Evolutionary conservation across 1,284 basidiomycete genomes (phyloP), one percentile per base, ranked within the genome.

Genomic region (Hypsizygus ulmarius): DNA sequence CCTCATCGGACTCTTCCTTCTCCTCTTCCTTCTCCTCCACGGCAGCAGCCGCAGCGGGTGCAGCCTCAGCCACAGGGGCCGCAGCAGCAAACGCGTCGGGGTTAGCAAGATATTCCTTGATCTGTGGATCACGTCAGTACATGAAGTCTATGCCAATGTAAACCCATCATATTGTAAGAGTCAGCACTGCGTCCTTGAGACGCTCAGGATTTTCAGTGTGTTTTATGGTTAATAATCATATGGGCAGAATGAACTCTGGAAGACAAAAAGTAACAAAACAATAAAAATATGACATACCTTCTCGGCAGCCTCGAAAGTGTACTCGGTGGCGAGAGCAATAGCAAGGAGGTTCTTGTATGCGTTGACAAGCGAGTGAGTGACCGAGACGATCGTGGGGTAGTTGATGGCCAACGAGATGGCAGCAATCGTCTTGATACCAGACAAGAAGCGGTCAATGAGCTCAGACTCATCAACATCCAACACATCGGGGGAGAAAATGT

Each of bases 331-430:
- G 57, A 99, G 74, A 47, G 95, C 88, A 64, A 99, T 72, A 49
- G 92, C 89, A 58, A 99, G 74, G 58, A 97, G 70, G 81, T 98
- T 97, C 88, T 99, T 99, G 90, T 98, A 99, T 43, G 92, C 82
- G 79, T 98, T 97, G 81, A 99, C 93, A 54, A 99, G 82, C 39
- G 90, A 89, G 82, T 99, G 96, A 51, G 82, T 75, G 60, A 98
- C 86, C 50, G 94, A 97, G 59, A 89, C 94, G 59, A 99, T 75
- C 55, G 96, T 99, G 47, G 96, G 96, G 82, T 96, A 96, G 73
- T 93, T 86, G 69, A 96, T 78, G 25, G 96, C 96, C 62, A 99
- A 77, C 48, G 96, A 99, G 74, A 99, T 88, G 64, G 88, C 87
- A 50, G 96, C 96, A 64, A 99, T 87, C 62, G 94, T 90, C 81